These are phyloP conservation scores for Cairneyella variabilis DNA, from an alignment of 495 filamentous ascomycete species.

Conservation along the genomic window DNA sequence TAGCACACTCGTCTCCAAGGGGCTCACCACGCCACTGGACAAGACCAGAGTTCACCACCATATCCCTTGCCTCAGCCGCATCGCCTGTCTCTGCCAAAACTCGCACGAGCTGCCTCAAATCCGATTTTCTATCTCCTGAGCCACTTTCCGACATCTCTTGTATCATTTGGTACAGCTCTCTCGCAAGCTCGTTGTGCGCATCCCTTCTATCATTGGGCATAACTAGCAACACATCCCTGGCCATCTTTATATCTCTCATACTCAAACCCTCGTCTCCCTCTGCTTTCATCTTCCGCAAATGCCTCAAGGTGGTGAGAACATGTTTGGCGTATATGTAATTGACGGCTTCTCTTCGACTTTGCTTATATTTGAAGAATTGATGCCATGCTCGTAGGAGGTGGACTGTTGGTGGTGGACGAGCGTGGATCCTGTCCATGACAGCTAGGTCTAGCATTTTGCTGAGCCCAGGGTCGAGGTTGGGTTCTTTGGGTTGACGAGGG, in stretches of 20 bases:
- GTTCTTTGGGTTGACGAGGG: slow-evolving; percentile 45
- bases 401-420: slow-evolving; percentile 52
- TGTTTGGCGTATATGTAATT: slow-evolving; percentile 63
- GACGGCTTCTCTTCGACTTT: slow-evolving; percentile 41
- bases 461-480: slow-evolving; percentile 58
- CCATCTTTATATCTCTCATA: slow-evolving; percentile 46
- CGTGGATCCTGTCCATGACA: slow-evolving; percentile 38
- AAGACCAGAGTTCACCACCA: slow-evolving; percentile 45
- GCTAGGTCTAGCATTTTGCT: slow-evolving; percentile 49
- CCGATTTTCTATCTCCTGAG: slow-evolving; percentile 11
- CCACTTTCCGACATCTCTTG: background rate
- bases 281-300: slow-evolving; percentile 37
- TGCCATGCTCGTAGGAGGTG: slow-evolving; percentile 61
- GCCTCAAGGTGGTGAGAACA: slow-evolving; percentile 51
- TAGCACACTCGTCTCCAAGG: too few relatives aligned
- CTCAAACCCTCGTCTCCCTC: slow-evolving; percentile 37
- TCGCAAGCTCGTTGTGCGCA: slow-evolving; percentile 51
- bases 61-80: slow-evolving; percentile 52
- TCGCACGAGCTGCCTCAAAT: slow-evolving; percentile 48
- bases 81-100: slow-evolving; percentile 56
- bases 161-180: slow-evolving; percentile 41
- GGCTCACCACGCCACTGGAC: too few relatives aligned
- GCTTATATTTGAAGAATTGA: slow-evolving; percentile 58
- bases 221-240: slow-evolving; percentile 32
- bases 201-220: slow-evolving; percentile 36